Percentiles rank a stretch among this genome's conserved stretches.
Evolutionary conservation across 1,139 yeast species (phyloP).

Genomic region (Kurtzmaniella quercitrusa): DNA sequence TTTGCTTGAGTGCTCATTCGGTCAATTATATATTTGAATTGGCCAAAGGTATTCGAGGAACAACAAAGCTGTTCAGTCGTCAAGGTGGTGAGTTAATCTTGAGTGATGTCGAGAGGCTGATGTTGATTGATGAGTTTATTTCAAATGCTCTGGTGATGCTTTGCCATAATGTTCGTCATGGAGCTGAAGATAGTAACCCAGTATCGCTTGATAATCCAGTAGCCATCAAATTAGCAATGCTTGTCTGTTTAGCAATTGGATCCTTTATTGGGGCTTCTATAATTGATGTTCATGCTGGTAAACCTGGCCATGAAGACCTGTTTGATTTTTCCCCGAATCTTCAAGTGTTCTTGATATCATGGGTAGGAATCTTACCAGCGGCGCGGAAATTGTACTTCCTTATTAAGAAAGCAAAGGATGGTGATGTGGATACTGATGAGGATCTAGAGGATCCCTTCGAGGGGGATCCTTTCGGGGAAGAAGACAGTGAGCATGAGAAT

Average conservation of each 20-base stretch:
- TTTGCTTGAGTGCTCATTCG: conserved; percentile 47
- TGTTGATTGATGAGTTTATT: conserved; percentile 68
- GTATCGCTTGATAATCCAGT: conserved; percentile 4
- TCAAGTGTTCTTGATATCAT: conserved; percentile 53
- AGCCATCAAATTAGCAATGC: conserved; percentile 8
- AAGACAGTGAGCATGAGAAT: conserved; percentile 4
- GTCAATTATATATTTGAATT: conserved; percentile 60
- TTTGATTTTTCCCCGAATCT: conserved; percentile 54
- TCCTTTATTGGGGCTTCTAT: conserved; percentile 42
- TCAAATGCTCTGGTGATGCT: conserved; percentile 50
- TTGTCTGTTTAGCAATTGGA: conserved; percentile 59
- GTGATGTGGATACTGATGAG: neutral
- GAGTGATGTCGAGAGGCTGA: conserved; percentile 55
- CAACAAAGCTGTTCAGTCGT: conserved; percentile 44
- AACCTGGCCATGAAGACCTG: conserved; percentile 20
- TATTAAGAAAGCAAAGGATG: conserved; percentile 19
- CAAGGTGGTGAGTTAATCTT: conserved; percentile 44
- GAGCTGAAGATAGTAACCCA: conserved; percentile 10
- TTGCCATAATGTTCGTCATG: conserved; percentile 14
- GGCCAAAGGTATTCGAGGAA: conserved; percentile 51
- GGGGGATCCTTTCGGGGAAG: neutral
- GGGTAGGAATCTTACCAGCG: conserved; percentile 50
- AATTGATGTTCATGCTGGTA: conserved; percentile 31
- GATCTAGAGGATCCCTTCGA: conserved; percentile 2
- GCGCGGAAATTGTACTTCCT: conserved; percentile 38